These are phyloP conservation scores for Amoebophrya sp. DNA, from an alignment of 169 alveolate species.

Conservation along the genomic window DNA sequence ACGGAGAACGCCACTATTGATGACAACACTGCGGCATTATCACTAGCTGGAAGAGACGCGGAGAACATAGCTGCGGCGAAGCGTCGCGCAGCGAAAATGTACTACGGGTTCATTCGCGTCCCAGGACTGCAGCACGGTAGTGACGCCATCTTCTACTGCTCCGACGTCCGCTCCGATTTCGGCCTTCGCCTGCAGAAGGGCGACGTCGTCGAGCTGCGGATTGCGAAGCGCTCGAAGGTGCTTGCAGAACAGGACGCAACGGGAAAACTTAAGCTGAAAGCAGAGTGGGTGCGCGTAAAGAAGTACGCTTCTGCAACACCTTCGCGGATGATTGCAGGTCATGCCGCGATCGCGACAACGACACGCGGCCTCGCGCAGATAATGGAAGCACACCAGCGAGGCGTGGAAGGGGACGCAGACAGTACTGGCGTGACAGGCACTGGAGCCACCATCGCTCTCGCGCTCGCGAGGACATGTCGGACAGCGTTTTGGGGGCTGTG, in stretches of 20 bases:
- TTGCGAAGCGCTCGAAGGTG: not conserved
- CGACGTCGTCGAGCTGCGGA: slow-evolving; percentile 11
- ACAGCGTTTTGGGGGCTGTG: not conserved
- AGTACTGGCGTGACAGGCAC: not conserved
- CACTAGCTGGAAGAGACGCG: not conserved
- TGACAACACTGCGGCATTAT: not conserved
- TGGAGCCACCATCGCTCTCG: not conserved
- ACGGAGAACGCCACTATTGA: not conserved
- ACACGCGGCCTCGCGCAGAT: not conserved
- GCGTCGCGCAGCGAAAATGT: not conserved
- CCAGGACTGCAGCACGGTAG: not conserved
- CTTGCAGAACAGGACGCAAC: not conserved
- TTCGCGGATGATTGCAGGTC: not conserved
- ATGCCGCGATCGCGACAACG: not conserved
- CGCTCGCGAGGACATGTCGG: not conserved
- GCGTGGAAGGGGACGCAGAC: not conserved
- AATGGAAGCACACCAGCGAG: not conserved
- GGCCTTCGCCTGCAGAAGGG: not conserved
- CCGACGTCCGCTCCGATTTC: not conserved
- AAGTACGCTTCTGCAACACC: not conserved
- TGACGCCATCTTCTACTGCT: not conserved
- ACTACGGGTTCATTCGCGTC: not conserved
- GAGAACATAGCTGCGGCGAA: not conserved
- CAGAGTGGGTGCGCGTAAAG: slow-evolving; percentile 15
- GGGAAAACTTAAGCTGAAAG: not conserved